Conservation (phyloP, 208 protist species). For the Blechomonas ayalai region DNA sequence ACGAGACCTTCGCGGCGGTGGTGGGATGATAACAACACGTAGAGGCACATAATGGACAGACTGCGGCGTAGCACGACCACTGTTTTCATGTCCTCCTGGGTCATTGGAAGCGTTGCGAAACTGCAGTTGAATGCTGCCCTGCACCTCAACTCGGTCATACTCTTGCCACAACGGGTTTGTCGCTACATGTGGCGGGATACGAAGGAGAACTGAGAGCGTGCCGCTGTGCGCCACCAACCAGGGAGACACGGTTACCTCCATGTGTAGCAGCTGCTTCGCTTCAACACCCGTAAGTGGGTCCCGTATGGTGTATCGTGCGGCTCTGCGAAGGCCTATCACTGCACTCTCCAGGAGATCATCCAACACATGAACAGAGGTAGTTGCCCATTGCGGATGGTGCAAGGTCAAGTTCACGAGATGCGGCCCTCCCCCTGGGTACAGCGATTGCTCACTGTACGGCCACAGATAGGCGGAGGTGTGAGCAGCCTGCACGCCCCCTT, state of each 20-base stretch:
- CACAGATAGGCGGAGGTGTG: slow-evolving; percentile 57
- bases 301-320: not conserved
- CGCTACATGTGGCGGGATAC: slow-evolving; percentile 13
- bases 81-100: too few relatives aligned
- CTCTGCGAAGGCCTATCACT: slow-evolving; percentile 5
- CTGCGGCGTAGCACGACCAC: too few relatives aligned
- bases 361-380: slow-evolving; percentile 5
- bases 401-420: slow-evolving; percentile 91
- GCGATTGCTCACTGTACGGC: slow-evolving; percentile 91
- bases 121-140: slow-evolving; percentile 6
- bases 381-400: slow-evolving; percentile 14
- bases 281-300: not conserved
- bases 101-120: too few relatives aligned
- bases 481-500: slow-evolving; percentile 22
- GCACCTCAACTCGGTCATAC: slow-evolving; percentile 13
- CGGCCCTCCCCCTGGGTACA: slow-evolving; percentile 69
- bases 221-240: slow-evolving; percentile 10
- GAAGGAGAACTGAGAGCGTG: slow-evolving; percentile 13
- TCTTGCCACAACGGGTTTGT: slow-evolving; percentile 1
- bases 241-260: slow-evolving; percentile 5
- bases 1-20: too few relatives aligned
- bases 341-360: not conserved
- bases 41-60: too few relatives aligned
- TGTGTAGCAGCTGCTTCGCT: slow-evolving; percentile 4
- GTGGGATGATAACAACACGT: too few relatives aligned